These are phyloP conservation scores for Osmanthus fragrans DNA, from an alignment of 257 asterid species.

Conservation along the genomic window DNA sequence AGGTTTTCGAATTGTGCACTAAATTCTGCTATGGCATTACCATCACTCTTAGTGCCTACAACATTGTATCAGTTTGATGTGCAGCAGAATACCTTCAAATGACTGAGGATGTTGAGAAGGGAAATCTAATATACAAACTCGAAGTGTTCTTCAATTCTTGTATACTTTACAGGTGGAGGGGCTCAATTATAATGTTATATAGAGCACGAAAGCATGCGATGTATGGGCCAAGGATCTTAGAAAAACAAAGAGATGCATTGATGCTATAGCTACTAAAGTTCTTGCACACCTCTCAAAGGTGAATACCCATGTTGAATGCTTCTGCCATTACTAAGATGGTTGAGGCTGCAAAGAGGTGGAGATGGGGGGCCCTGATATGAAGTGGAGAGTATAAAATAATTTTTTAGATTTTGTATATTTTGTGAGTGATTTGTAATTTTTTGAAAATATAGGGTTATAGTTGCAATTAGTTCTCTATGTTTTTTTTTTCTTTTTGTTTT, in stretches of 20 bases:
- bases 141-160: conserved; percentile 82
- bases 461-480: no score
- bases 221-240: conserved; percentile 64
- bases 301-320: background rate
- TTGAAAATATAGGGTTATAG: no score
- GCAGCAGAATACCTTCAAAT: conserved; percentile 84
- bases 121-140: conserved; percentile 69
- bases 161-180: conserved; percentile 81
- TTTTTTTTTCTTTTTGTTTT: no score
- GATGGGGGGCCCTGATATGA: no score
- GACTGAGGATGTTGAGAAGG: conserved; percentile 88
- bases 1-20: conserved; percentile 82
- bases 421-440: no score
- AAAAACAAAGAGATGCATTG: conserved; percentile 65
- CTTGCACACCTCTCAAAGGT: conserved; percentile 61
- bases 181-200: conserved; percentile 62
- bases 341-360: no score
- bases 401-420: no score
- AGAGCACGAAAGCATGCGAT: conserved; percentile 58
- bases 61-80: conserved; percentile 65
- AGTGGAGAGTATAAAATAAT: no score
- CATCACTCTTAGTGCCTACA: conserved; percentile 78
- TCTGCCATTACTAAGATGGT: no score
- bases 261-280: conserved; percentile 63
- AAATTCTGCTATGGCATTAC: conserved; percentile 92